These are phyloP conservation scores for Camelina hispida DNA, from an alignment of 345 rosid genomes.

Conservation along the genomic window DNA sequence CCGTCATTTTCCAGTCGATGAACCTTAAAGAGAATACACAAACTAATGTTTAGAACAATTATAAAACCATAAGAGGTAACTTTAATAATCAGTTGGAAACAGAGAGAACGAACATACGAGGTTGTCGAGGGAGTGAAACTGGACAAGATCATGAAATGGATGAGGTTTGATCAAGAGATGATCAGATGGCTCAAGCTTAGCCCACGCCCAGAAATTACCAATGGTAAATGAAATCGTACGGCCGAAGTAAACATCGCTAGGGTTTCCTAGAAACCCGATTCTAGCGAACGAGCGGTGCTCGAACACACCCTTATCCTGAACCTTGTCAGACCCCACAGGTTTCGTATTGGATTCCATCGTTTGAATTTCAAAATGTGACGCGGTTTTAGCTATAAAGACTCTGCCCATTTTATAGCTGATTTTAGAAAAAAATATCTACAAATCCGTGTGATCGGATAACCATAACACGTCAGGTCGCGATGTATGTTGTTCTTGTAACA, in stretches of 20 bases:
- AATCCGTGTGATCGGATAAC: too few relatives aligned
- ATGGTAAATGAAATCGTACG: slow-evolving; percentile 66
- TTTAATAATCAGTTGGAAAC: not conserved
- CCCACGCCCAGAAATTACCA: slow-evolving; percentile 74
- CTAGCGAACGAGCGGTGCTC: slow-evolving; percentile 69
- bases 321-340: not conserved
- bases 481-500: too few relatives aligned
- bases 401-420: slow-evolving; percentile 4
- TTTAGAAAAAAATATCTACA: too few relatives aligned
- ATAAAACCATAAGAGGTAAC: too few relatives aligned
- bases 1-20: slow-evolving; percentile 79
- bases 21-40: not conserved
- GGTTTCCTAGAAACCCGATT: slow-evolving; percentile 71
- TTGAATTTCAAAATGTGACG: not conserved
- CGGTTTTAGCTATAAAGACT: not conserved
- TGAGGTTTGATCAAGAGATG: slow-evolving; percentile 77
- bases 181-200: slow-evolving; percentile 63
- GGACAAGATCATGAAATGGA: slow-evolving; percentile 76
- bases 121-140: slow-evolving; percentile 64
- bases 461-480: too few relatives aligned
- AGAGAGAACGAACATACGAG: slow-evolving; percentile 48
- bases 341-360: slow-evolving; percentile 3
- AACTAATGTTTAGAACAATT: too few relatives aligned
- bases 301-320: slow-evolving; percentile 13
- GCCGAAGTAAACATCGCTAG: slow-evolving; percentile 78